phyloP scores from a whole-genome alignment of 257 asterid species.

The Gardenia jasminoides region DNA sequence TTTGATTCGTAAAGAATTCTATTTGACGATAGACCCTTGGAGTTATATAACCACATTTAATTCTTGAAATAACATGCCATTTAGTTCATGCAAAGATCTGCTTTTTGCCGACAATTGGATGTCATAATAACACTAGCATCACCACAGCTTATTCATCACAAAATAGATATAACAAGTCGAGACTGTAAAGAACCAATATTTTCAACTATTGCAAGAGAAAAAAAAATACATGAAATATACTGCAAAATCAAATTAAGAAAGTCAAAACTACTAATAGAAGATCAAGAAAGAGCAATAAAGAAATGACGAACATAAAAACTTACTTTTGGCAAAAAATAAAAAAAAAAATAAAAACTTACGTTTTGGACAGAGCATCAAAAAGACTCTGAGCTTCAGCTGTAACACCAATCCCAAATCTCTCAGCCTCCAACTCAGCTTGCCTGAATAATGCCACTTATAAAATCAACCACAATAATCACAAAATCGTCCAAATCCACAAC shows the following conservation, averaged over 20 bases:
- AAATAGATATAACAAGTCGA: too few relatives aligned
- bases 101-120: not conserved
- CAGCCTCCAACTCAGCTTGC: constrained; percentile 88
- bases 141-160: too few relatives aligned
- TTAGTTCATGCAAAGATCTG: not conserved
- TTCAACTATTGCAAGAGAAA: not conserved
- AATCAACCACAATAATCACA: constrained; percentile 12
- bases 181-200: not conserved
- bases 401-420: constrained; percentile 95
- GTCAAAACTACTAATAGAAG: not conserved
- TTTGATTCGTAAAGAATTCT: not conserved
- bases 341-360: constrained; percentile 63
- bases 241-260: not conserved
- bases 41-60: not conserved
- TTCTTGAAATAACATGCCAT: not conserved
- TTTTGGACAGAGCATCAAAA: constrained; percentile 89
- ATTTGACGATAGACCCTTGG: not conserved
- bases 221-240: not conserved
- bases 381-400: constrained; percentile 87
- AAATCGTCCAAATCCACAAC: not conserved
- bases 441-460: constrained; percentile 43
- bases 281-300: not conserved
- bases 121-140: not conserved
- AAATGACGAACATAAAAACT: constrained; percentile 18
- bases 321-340: too few relatives aligned